Conservation (phyloP, 2,329 filamentous ascomycete species). For the Penicillium sp. region DNA sequence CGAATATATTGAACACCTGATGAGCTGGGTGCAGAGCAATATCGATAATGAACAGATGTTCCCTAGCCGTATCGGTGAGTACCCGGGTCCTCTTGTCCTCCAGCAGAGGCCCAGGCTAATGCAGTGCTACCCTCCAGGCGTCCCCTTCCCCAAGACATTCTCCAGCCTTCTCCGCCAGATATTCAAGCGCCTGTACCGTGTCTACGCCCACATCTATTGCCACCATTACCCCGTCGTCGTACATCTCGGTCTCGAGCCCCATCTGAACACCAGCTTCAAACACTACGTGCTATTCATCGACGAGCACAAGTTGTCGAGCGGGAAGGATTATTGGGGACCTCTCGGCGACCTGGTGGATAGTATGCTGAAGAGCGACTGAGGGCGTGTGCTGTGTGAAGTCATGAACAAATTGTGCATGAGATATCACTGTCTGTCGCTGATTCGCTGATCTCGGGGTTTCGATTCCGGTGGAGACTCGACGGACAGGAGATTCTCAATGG, state of each 20-base stretch:
- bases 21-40: constrained; percentile 93
- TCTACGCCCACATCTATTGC: constrained; percentile 99
- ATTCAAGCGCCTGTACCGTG: constrained; percentile 98
- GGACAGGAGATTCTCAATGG: constrained; percentile 18
- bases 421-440: constrained; percentile 8
- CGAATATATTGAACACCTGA: constrained; percentile 96
- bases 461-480: constrained; percentile 7
- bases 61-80: constrained; percentile 82
- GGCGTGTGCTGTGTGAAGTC: background rate
- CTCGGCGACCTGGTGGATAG: constrained; percentile 95
- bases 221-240: constrained; percentile 98
- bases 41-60: constrained; percentile 96
- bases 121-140: constrained; percentile 57
- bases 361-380: constrained; percentile 90
- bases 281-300: constrained; percentile 99
- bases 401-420: constrained; percentile 19
- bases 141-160: constrained; percentile 94
- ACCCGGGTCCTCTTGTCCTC: background rate
- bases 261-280: constrained; percentile 99
- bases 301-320: constrained; percentile 88
- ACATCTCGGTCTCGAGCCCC: constrained; percentile 91
- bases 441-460: constrained; percentile 5
- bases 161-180: constrained; percentile 87
- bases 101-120: background rate
- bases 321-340: constrained; percentile 97